A percentile compares a stretch with the other conserved stretches of the same genome.
phyloP scores from a whole-genome alignment of 257 asterid species.

The Striga asiatica region DNA sequence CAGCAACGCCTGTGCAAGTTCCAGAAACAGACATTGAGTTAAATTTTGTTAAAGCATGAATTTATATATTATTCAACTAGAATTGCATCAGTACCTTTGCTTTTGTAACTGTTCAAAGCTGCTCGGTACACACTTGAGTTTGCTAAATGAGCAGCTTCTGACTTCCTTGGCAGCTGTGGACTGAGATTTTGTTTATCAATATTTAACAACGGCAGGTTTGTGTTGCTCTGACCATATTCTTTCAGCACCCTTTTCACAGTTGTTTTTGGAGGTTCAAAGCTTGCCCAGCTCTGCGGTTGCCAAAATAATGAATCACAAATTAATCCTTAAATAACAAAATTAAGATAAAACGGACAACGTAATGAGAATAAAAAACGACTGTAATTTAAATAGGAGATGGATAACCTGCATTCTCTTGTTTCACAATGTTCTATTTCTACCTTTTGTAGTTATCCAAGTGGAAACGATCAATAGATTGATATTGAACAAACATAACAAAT shows the following conservation, averaged over 20 bases:
- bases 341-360: neutral
- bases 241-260: conserved; percentile 65
- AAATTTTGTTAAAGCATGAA: conserved; percentile 7
- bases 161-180: conserved; percentile 31
- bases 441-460: neutral
- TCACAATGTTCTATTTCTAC: neutral
- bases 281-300: conserved; percentile 64
- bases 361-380: neutral
- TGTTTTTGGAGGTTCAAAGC: conserved; percentile 60
- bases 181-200: conserved; percentile 34
- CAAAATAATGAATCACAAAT: conserved; percentile 10
- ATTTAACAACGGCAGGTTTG: conserved; percentile 31
- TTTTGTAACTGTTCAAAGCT: conserved; percentile 26
- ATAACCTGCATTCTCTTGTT: neutral
- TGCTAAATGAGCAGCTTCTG: conserved; percentile 31
- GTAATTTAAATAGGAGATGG: neutral
- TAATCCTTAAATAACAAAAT: neutral
- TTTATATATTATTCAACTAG: conserved; percentile 2
- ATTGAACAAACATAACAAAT: neutral
- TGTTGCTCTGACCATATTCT: conserved; percentile 31
- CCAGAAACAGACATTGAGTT: conserved; percentile 9
- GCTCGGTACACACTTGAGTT: conserved; percentile 19
- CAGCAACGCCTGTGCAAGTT: conserved; percentile 29
- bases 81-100: conserved; percentile 32
- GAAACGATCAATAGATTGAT: no score